phyloP scores from a whole-genome alignment of 2,329 filamentous ascomycete genomes.

The Paradendryphiella salina region DNA sequence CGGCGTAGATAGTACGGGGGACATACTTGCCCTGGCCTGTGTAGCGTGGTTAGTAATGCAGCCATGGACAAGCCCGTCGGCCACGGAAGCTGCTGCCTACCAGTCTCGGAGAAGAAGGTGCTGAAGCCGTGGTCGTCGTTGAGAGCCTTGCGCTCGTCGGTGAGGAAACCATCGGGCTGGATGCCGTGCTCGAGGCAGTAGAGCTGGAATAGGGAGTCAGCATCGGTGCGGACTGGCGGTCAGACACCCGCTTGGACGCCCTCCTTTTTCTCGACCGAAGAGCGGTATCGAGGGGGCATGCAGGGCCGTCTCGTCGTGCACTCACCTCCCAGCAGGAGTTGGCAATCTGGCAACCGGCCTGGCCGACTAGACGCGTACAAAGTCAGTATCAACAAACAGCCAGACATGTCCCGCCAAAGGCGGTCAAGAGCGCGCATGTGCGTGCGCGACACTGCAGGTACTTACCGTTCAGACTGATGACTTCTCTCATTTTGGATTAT shows the following conservation, averaged over 20 bases:
- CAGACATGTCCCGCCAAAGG: conserved; percentile 35
- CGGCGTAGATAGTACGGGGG: conserved; percentile 97
- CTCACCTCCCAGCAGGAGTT: conserved; percentile 99
- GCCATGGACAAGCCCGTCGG: conserved; percentile 15
- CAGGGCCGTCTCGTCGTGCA: conserved; percentile 34
- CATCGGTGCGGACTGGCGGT: conserved; percentile 36
- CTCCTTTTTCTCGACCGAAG: conserved; percentile 21
- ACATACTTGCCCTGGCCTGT: conserved; percentile 98
- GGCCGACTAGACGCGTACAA: conserved; percentile 75
- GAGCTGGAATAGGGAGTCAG: conserved; percentile 63
- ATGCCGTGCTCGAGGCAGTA: conserved; percentile 99
- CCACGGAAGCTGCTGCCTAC: conserved; percentile 57
- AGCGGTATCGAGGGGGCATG: conserved; percentile 12
- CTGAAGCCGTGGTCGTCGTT: conserved; percentile 97
- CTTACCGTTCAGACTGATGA: conserved; percentile 98
- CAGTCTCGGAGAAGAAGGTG: conserved; percentile 99
- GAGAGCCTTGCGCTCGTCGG: conserved; percentile 92
- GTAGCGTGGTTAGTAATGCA: conserved; percentile 25
- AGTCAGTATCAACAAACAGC: conserved; percentile 56
- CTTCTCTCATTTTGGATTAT: conserved; percentile 85
- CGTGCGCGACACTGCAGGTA: conserved; percentile 29
- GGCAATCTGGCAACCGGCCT: conserved; percentile 99
- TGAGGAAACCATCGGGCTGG: conserved; percentile 97
- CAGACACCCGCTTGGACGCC: conserved; percentile 38
- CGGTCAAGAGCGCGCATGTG: conserved; percentile 50